phyloP scores from a whole-genome alignment of 2,329 filamentous ascomycete species.

The Elsinoe australis region DNA sequence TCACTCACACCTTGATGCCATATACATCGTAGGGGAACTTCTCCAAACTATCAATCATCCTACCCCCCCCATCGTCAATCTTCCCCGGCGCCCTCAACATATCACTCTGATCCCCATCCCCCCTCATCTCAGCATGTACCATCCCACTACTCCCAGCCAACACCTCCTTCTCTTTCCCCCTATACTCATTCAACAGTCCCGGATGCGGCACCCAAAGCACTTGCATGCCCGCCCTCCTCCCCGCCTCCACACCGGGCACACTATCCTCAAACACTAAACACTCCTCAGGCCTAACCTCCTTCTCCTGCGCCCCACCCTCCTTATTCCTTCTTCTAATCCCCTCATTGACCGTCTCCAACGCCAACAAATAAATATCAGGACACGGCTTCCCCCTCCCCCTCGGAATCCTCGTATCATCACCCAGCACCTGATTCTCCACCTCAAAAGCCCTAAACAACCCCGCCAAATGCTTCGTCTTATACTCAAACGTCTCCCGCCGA shows the following conservation, averaged over 20 bases:
- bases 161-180: conserved; percentile 69
- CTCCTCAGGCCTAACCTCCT: conserved; percentile 46
- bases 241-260: conserved; percentile 86
- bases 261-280: conserved; percentile 49
- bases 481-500: conserved; percentile 59
- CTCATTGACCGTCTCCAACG: conserved; percentile 75
- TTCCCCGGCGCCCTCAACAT: conserved; percentile 42
- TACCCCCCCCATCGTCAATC: conserved; percentile 54
- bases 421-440: conserved; percentile 64
- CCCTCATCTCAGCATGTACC: conserved; percentile 51
- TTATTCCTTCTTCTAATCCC: conserved; percentile 42
- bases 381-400: conserved; percentile 83
- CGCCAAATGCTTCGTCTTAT: conserved; percentile 60
- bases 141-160: conserved; percentile 68
- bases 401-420: conserved; percentile 73
- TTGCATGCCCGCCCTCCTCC: conserved; percentile 74
- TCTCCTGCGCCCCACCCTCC: neutral
- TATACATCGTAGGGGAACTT: conserved; percentile 54
- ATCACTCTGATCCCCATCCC: conserved; percentile 33
- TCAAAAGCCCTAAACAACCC: conserved; percentile 55
- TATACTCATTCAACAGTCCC: conserved; percentile 21
- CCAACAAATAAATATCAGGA: conserved; percentile 88
- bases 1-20: conserved; percentile 41
- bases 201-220: conserved; percentile 25
- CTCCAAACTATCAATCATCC: conserved; percentile 47